These are phyloP conservation scores for Jatropha multifida DNA, from an alignment of 441 rosid species.

Conservation along the genomic window DNA sequence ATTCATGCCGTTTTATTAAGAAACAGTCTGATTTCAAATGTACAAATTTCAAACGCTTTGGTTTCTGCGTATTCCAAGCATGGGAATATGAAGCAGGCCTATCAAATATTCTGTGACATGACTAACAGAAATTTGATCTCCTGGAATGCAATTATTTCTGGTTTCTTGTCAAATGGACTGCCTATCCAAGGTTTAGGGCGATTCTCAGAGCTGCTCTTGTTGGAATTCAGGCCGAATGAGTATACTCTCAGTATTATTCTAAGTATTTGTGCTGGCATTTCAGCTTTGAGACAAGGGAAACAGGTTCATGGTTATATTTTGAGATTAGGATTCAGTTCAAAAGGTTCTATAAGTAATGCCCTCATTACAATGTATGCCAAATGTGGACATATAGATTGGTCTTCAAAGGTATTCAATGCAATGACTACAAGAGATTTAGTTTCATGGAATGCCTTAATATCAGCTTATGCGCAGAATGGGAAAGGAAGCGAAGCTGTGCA, in stretches of 20 bases:
- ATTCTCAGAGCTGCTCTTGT: constrained; percentile 46
- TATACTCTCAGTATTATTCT: constrained; percentile 55
- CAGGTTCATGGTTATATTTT: constrained; percentile 53
- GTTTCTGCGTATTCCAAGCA: constrained; percentile 61
- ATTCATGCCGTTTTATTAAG: constrained; percentile 50
- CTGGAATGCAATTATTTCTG: constrained; percentile 75
- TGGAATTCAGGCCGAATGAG: constrained; percentile 46
- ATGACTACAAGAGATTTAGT: constrained; percentile 49
- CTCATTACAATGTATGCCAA: constrained; percentile 63
- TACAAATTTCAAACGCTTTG: constrained; percentile 61
- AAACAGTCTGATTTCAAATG: constrained; percentile 32
- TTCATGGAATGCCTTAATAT: constrained; percentile 78
- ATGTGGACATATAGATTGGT: constrained; percentile 56
- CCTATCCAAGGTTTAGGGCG: constrained; percentile 47
- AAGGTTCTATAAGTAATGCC: constrained; percentile 54
- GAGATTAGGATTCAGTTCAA: constrained; percentile 43
- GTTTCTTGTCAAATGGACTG: constrained; percentile 46
- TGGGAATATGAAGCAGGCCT: constrained; percentile 47
- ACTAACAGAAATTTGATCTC: constrained; percentile 47
- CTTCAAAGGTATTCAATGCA: constrained; percentile 42
- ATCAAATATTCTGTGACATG: constrained; percentile 36
- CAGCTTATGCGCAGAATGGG: constrained; percentile 77
- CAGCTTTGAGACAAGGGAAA: constrained; percentile 51
- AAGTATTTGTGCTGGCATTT: constrained; percentile 49
- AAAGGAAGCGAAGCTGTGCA: constrained; percentile 54